Percentiles rank a stretch among this genome's conserved stretches.
Evolutionary conservation across 164 flowering plant genomes (phyloP).

Genomic region (Kalanchoe fedtschenkoi): DNA sequence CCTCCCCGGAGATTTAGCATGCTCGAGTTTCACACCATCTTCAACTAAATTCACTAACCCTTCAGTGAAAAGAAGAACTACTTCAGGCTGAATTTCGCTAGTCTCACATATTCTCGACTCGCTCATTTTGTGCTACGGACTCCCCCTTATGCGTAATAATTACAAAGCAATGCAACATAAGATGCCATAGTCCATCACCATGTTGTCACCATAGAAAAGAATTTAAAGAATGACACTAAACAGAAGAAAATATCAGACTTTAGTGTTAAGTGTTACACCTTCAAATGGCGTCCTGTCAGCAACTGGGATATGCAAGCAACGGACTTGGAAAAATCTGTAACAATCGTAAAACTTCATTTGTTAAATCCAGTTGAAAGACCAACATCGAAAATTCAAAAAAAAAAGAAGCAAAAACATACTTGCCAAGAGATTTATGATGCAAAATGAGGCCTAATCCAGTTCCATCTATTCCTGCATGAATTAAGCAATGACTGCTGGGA

Average conservation of each 20-base stretch:
- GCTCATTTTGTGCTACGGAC: no score
- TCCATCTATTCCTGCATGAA: slow-evolving; percentile 60
- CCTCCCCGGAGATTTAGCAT: slow-evolving; percentile 46
- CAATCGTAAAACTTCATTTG: neutral
- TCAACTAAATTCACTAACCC: slow-evolving; percentile 63
- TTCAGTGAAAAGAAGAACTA: slow-evolving; percentile 14
- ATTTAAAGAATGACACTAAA: neutral
- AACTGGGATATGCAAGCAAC: slow-evolving; percentile 87
- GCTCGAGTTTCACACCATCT: slow-evolving; percentile 43
- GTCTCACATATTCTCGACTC: no score
- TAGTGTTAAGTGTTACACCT: slow-evolving; percentile 34
- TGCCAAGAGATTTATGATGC: slow-evolving; percentile 70
- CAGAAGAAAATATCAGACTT: neutral
- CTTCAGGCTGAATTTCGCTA: neutral
- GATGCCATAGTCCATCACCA: no score
- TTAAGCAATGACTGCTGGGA: slow-evolving; percentile 1
- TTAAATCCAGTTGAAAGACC: neutral
- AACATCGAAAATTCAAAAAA: neutral
- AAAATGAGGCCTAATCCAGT: slow-evolving; percentile 56
- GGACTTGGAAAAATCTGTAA: slow-evolving; percentile 67
- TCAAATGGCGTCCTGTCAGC: slow-evolving; percentile 75
- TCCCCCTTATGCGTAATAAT: no score
- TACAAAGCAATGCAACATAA: no score
- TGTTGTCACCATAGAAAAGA: neutral
- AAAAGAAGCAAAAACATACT: slow-evolving; percentile 22